These are phyloP conservation scores for Yamadazyma diospyri DNA, from an alignment of 1,139 yeast species.

Conservation along the genomic window DNA sequence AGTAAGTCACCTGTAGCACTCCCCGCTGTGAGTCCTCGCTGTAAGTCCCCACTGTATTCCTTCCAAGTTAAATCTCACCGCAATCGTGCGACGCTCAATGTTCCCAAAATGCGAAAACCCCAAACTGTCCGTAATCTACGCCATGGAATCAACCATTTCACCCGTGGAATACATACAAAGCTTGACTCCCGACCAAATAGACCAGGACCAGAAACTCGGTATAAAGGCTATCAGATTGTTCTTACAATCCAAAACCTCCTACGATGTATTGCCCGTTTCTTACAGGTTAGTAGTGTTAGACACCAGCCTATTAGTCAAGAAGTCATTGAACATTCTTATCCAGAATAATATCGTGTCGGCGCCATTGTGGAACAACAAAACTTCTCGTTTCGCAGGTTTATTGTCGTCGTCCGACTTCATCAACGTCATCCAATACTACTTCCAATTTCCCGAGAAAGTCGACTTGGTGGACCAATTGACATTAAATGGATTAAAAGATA, in stretches of 20 bases:
- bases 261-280: conserved; percentile 94
- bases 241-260: conserved; percentile 86
- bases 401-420: conserved; percentile 90
- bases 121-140: no score
- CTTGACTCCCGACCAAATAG: conserved; percentile 41
- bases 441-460: conserved; percentile 85
- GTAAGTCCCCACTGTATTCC: no score
- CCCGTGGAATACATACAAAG: conserved; percentile 44
- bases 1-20: no score
- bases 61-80: no score
- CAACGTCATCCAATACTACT: conserved; percentile 92
- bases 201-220: conserved; percentile 63
- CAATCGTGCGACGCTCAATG: no score
- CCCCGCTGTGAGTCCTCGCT: no score
- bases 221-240: conserved; percentile 78
- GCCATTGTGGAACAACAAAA: conserved; percentile 91
- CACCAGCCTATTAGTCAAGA: conserved; percentile 84
- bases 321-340: conserved; percentile 81
- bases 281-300: conserved; percentile 92
- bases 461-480: conserved; percentile 87
- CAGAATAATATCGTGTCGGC: conserved; percentile 96
- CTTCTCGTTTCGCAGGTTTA: conserved; percentile 89
- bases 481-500: conserved; percentile 77
- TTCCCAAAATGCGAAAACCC: no score
- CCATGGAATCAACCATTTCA: no score